Base-by-base conservation (phyloP, 352 stramenopile genomes). In the Plasmopara muralis region DNA sequence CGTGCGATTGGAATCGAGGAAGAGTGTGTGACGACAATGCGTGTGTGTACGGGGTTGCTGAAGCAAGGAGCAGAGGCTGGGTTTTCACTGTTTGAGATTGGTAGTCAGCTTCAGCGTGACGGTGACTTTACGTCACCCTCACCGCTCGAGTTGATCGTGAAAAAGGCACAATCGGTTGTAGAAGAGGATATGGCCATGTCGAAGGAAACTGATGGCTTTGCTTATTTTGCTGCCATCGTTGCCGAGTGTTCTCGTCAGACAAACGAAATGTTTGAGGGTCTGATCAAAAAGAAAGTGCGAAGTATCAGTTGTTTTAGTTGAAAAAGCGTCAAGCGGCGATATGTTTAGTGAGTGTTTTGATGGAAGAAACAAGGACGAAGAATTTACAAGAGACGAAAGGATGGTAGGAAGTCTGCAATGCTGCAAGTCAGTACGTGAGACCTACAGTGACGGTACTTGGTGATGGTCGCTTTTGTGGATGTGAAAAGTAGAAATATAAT, bases 61-160 rank as follows among this genome's bases (percentile, higher is more conserved):
- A 65, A 95, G 64, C 72, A 75, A 40, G 84, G 80, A 9, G 85
- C 85, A 4, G 74, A 85, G 28, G 69, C 68, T 5, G 83, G 84
- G n/a, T 91, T 87, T 46, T 94, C 85, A 33, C 57, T 95, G 49
- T 89, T 77, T 30, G 83, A 95, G 63, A 94, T 95, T 37, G 86
- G 71, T 16, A 79, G 62, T 59, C 60, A 82, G 49, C 47, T 95
- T 33, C 79, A 95, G 51, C 83, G 85, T 45, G 80, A 92, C 16
- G 85, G 83, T 12, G 78, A 92, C 51, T 86, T 92, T 31, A 75
- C 77, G 40, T 64, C 68, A 37, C 83, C 85, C 43, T 95, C 85
- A 12, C 72, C 74, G 54, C 52, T 95, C 18, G 86, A 95, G 63
- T 60, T 78, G 6, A 49, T 93, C 47, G 74, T 93, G 14, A 62